Evolutionary conservation across 2,329 filamentous ascomycete species (phyloP), one percentile per base, ranked within the genome.

Genomic region (Ophiostoma quercus): DNA sequence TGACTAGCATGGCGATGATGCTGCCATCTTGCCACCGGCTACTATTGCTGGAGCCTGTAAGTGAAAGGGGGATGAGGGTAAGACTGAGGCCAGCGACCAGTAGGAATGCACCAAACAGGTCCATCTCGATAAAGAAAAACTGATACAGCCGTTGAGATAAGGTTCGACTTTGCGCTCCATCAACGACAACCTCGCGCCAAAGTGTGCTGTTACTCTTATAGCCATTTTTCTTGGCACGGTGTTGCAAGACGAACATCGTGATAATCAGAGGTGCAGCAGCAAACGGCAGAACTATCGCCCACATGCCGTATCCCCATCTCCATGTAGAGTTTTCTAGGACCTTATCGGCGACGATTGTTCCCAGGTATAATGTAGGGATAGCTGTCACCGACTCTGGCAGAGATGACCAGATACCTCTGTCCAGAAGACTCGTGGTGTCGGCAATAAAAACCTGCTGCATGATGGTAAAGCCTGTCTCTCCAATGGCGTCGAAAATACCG

Each of bases 351-450:
- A 57, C 9, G 3, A 57, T 57, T 29, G n/a, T 57, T 11, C 51
- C 51, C 7, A 57, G 22, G 51, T 25, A 57, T 3, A 57, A 14
- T 3, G n/a, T 57, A 9, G 11, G 22, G 3, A 57, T 57, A 22
- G 51, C 51, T 3, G 51, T 57, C 22, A 57, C 51, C 3, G 22
- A 57, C 51, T 57, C 51, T 1, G 87, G 87, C 1, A 88, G 83
- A 41, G 84, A 82, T 3, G 85, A 84, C 73, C 88, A 81, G 63
- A 90, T 79, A 32, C 85, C 87, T 74, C 88, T 84, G 76, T 88
- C 87, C 73, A 85, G 80, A 39, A 89, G 79, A 60, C 81, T 83
- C 11, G 86, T 87, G 1, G 85, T 86, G 73, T 90, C 88, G 41
- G 87, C 85, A 70, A 87, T 85, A 74, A 90, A 86, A 29, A 90